A percentile compares a stretch with the other conserved stretches of the same genome.
phyloP scores from a whole-genome alignment of 2,329 filamentous ascomycete species.

The Onygena corvina region DNA sequence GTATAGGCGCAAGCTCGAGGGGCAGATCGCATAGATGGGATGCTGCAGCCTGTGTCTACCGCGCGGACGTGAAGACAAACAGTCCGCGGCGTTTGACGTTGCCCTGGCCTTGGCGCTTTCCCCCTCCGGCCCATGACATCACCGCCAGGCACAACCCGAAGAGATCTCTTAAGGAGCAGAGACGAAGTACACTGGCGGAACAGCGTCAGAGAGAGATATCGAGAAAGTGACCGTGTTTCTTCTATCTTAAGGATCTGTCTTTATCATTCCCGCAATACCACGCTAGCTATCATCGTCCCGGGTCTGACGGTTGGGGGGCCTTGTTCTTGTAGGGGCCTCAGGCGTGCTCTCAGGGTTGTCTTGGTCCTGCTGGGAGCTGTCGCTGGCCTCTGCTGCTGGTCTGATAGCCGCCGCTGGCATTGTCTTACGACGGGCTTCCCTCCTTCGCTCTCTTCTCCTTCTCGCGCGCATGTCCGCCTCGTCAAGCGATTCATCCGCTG shows the following conservation, averaged over 20 bases:
- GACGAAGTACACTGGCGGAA: not conserved
- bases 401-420: not conserved
- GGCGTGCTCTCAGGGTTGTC: not conserved
- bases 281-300: no score
- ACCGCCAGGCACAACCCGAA: no score
- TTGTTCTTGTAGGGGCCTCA: no score
- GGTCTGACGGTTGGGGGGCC: no score
- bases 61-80: not conserved
- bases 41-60: not conserved
- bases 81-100: not conserved
- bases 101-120: not conserved
- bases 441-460: not conserved
- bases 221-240: no score
- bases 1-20: not conserved
- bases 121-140: slow-evolving; percentile 1
- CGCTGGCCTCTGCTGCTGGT: not conserved
- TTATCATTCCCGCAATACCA: no score
- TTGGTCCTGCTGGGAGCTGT: not conserved
- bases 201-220: not conserved
- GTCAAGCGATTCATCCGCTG: not conserved
- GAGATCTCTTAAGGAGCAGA: no score
- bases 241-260: no score
- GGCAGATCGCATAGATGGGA: not conserved
- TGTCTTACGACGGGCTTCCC: not conserved
- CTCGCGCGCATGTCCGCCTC: not conserved